Evolutionary conservation across 192 early-diverging fungal species (phyloP).

Genomic region (Coemansia sp.): DNA sequence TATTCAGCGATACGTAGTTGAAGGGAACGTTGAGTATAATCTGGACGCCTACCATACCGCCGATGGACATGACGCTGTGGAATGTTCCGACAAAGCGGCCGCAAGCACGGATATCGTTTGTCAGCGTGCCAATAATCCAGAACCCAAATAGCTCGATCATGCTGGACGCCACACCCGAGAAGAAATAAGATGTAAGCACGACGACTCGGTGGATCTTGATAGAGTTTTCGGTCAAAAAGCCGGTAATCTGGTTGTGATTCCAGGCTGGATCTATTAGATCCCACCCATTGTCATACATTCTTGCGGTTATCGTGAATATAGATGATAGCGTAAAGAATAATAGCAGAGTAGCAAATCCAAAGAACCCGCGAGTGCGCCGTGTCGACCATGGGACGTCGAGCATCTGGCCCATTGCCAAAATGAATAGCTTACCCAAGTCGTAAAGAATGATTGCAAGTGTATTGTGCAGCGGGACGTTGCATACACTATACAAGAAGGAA

Average conservation of each 20-base stretch:
- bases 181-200: constrained; percentile 32
- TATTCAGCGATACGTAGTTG: constrained; percentile 19
- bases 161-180: constrained; percentile 39
- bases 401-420: constrained; percentile 32
- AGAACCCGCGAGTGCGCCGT: constrained; percentile 22
- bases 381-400: constrained; percentile 40
- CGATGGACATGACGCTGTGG: constrained; percentile 39
- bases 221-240: constrained; percentile 14
- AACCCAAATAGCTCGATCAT: constrained; percentile 48
- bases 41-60: constrained; percentile 33
- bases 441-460: constrained; percentile 35
- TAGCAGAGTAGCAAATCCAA: constrained; percentile 10
- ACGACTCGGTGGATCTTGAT: constrained; percentile 15
- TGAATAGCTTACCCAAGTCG: constrained; percentile 35
- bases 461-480: constrained; percentile 27
- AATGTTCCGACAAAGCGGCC: constrained; percentile 44
- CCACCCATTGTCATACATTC: constrained; percentile 9
- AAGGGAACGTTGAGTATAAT: constrained; percentile 19
- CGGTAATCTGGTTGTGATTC: neutral
- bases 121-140: constrained; percentile 52
- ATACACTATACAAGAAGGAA: constrained; percentile 38
- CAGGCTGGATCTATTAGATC: constrained; percentile 13
- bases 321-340: constrained; percentile 19
- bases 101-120: constrained; percentile 44
- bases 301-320: constrained; percentile 13